Evolutionary conservation across 108 stramenopile species (phyloP).

Genomic region (Fragilariopsis cylindrus): DNA sequence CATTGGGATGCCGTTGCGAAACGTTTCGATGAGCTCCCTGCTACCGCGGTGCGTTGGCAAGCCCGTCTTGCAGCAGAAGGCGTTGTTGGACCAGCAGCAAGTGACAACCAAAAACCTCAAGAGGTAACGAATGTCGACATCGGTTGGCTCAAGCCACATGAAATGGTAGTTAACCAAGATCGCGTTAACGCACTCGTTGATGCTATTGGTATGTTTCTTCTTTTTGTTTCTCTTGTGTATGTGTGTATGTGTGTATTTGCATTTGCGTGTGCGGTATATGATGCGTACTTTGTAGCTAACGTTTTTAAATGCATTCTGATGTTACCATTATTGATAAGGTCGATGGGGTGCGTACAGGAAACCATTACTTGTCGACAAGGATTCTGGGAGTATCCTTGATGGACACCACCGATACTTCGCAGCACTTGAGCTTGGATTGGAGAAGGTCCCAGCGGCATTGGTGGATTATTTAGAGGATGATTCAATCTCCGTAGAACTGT

Average conservation of each 20-base stretch:
- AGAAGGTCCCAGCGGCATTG: background rate
- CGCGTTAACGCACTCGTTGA: background rate
- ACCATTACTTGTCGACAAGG: background rate
- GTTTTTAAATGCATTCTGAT: too few relatives aligned
- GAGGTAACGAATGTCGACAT: background rate
- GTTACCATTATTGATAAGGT: background rate
- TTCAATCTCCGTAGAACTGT: background rate
- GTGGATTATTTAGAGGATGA: background rate
- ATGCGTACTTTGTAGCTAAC: too few relatives aligned
- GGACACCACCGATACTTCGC: background rate
- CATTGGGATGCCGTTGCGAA: background rate
- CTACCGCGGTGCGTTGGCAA: background rate
- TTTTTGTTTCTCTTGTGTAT: too few relatives aligned
- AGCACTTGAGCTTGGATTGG: background rate
- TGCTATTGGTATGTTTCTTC: background rate
- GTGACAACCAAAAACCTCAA: background rate
- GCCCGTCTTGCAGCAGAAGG: background rate
- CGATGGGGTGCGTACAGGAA: background rate
- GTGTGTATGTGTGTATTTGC: too few relatives aligned
- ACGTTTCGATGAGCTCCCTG: background rate
- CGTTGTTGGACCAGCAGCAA: background rate
- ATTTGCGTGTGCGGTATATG: too few relatives aligned
- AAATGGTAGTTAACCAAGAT: background rate
- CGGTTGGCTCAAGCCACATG: background rate
- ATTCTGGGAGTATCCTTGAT: background rate